Evolutionary conservation across 495 filamentous ascomycete genomes (phyloP), one percentile per base, ranked within the genome.

Genomic region (Choiromyces venosus): DNA sequence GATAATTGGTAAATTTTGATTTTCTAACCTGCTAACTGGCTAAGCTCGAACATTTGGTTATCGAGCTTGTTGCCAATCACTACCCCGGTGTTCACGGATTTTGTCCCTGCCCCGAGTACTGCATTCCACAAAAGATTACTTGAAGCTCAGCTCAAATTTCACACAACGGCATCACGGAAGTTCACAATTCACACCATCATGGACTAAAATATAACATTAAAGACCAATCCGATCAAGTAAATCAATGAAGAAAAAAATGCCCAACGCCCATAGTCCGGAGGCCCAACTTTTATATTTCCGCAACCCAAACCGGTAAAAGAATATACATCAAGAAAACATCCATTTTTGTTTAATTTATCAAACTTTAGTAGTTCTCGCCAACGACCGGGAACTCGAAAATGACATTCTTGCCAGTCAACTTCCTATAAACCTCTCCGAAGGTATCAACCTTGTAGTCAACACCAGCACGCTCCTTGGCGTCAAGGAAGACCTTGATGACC

Each of bases 401-500:
- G 77, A 99, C 95, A 80, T 87, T 86, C 84, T 94, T 94, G 86
- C 95, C 95, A 65, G 95, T 99, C 83, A 99, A 86, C 73, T 92
- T 90, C 83, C 91, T 91, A 89, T 99, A 99, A 82, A 99, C 95
- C 89, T 97, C 95, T 72, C 92, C 93, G 87, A 97, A 99, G 81
- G 95, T 97, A 85, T 99, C 95, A 79, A 99, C 91, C 84, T 95
- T 89, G 88, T 97, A 96, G 88, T 98, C 95, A 79, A 98, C 93
- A 83, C 92, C 92, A 80, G 94, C 94, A 81, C 93, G 91, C 92
- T 99, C 95, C 93, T 98, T 98, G 90, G 97, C 95, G 84, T 99
- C 95, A 71, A 99, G 88, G 82, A 98, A 89, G 81, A 99, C 91
- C 91, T 99, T 99, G 83, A 97, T 88, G 82, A 94, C 87, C 91